These are phyloP conservation scores for Aspergillus niger DNA, from an alignment of 2,329 filamentous ascomycete genomes.

Conservation along the genomic window DNA sequence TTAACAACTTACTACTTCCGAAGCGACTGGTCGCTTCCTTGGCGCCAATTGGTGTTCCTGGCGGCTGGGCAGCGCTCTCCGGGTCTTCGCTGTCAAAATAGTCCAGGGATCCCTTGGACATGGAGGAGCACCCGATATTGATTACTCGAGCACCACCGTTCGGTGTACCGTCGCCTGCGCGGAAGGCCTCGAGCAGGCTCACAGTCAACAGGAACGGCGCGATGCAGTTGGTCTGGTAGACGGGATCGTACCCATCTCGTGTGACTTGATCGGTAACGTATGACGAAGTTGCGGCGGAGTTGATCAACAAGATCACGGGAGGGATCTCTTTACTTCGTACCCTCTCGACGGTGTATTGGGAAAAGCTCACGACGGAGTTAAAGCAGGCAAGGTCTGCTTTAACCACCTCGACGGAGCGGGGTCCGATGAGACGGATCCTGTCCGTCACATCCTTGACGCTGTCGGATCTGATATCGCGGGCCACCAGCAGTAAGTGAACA, in stretches of 20 bases:
- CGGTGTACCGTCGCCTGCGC: conserved; percentile 34
- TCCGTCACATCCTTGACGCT: conserved; percentile 30
- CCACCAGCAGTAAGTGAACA: conserved; percentile 36
- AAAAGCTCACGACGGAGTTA: conserved; percentile 34
- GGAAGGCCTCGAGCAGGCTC: conserved; percentile 39
- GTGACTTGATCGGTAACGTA: conserved; percentile 36
- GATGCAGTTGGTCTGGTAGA: conserved; percentile 42
- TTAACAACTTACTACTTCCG: conserved; percentile 40
- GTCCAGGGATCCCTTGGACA: conserved; percentile 33
- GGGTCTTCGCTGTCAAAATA: conserved; percentile 33
- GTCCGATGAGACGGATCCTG: conserved; percentile 36
- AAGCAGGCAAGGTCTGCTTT: conserved; percentile 35
- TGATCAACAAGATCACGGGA: conserved; percentile 36
- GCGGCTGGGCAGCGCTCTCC: conserved; percentile 18
- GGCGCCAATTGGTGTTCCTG: conserved; percentile 30
- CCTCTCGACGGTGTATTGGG: conserved; percentile 35
- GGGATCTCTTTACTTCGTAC: conserved; percentile 38
- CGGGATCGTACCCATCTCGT: conserved; percentile 37
- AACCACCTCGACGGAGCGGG: conserved; percentile 37
- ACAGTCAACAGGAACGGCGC: conserved; percentile 41
- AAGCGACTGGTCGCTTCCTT: conserved; percentile 36
- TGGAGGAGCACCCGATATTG: conserved; percentile 38
- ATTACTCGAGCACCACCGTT: conserved; percentile 38
- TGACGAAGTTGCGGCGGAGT: conserved; percentile 37
- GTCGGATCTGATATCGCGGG: conserved; percentile 33